Evolutionary conservation across 2,329 filamentous ascomycete species (phyloP).

Genomic region (Colletotrichum lentis): DNA sequence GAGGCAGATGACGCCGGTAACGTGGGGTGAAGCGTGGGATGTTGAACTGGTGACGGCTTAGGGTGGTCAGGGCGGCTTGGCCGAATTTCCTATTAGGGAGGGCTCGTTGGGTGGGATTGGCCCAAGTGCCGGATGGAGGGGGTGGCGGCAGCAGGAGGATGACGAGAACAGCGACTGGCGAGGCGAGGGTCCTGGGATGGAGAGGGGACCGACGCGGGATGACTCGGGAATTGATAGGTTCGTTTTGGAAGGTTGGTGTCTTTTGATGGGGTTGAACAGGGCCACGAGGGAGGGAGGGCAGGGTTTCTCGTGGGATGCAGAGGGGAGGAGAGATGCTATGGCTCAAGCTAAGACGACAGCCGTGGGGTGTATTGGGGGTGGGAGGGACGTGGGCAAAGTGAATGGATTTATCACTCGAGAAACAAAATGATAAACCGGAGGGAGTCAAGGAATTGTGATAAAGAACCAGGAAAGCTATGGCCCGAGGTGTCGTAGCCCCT

Average conservation of each 20-base stretch:
- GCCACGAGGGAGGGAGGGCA: slow-evolving; percentile 19
- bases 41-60: slow-evolving; percentile 36
- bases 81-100: slow-evolving; percentile 39
- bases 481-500: slow-evolving; percentile 19
- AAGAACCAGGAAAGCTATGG: slow-evolving; percentile 20
- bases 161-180: slow-evolving; percentile 13
- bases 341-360: slow-evolving; percentile 12
- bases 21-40: slow-evolving; percentile 50
- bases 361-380: neutral
- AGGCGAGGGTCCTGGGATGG: slow-evolving; percentile 20
- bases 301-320: slow-evolving; percentile 41
- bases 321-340: slow-evolving; percentile 2
- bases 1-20: slow-evolving; percentile 41
- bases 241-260: slow-evolving; percentile 16
- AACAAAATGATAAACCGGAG: slow-evolving; percentile 12
- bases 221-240: slow-evolving; percentile 36
- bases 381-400: neutral
- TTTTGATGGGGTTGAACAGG: slow-evolving; percentile 15
- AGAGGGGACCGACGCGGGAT: slow-evolving; percentile 37
- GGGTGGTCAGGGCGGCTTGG: slow-evolving; percentile 37
- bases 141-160: slow-evolving; percentile 13
- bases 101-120: slow-evolving; percentile 36
- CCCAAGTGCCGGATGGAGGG: slow-evolving; percentile 25
- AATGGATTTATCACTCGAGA: slow-evolving; percentile 25
- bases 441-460: slow-evolving; percentile 7